These are phyloP conservation scores for Mercurialis annua DNA, from an alignment of 345 rosid genomes.

Conservation along the genomic window DNA sequence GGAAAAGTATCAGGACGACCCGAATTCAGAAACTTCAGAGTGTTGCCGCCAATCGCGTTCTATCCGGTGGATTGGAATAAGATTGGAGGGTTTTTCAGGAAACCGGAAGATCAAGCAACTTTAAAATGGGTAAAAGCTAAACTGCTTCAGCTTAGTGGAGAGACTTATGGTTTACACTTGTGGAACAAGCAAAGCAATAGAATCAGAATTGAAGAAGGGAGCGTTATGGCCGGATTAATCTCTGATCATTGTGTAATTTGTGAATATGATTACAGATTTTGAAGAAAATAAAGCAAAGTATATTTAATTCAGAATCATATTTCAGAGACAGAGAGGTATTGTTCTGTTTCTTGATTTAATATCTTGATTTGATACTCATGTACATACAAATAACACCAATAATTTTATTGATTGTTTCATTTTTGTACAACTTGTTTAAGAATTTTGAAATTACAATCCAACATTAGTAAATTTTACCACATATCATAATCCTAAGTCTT, in stretches of 20 bases:
- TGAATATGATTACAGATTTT: constrained; percentile 21
- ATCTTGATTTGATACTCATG: constrained; percentile 12
- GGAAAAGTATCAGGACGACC: constrained; percentile 35
- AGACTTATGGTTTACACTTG: constrained; percentile 61
- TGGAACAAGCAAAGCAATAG: constrained; percentile 75
- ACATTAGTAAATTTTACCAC: constrained; percentile 31
- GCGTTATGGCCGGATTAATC: constrained; percentile 50
- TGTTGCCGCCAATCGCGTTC: constrained; percentile 60
- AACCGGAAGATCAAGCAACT: constrained; percentile 33
- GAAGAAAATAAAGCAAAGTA: background rate
- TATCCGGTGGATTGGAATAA: constrained; percentile 68
- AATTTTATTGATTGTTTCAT: background rate
- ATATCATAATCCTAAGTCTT: constrained; percentile 43
- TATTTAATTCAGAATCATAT: background rate
- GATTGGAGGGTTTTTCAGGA: constrained; percentile 50
- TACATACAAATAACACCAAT: background rate
- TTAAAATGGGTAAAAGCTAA: constrained; percentile 45
- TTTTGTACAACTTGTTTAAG: constrained; percentile 2
- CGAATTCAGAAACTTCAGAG: constrained; percentile 38
- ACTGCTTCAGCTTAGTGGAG: constrained; percentile 43
- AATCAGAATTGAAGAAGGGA: constrained; percentile 53
- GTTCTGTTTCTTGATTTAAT: constrained; percentile 4
- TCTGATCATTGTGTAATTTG: constrained; percentile 57
- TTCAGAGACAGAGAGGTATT: background rate
- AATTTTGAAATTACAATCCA: background rate